Conservation (phyloP, 129 eudicot genomes). For the Centaurea solstitialis region DNA sequence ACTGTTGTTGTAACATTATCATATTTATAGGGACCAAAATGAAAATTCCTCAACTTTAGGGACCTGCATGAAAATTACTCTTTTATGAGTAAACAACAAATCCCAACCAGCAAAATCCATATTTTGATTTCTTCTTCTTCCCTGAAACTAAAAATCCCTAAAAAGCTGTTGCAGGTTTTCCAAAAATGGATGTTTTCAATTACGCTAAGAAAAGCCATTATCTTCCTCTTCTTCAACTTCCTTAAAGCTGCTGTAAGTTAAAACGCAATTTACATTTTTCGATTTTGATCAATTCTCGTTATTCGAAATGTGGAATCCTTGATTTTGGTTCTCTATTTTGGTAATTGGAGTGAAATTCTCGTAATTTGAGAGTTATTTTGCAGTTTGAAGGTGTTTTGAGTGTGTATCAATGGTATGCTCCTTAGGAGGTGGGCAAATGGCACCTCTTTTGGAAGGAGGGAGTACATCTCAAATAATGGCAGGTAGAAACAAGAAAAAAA, state of each 20-base stretch:
- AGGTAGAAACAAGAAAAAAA: conserved; percentile 40
- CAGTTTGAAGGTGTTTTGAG: conserved; percentile 29
- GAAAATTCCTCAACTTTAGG: conserved; percentile 12
- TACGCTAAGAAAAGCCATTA: conserved; percentile 13
- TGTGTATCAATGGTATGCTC: conserved; percentile 59
- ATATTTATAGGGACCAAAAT: background rate
- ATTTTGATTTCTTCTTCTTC: conserved; percentile 17
- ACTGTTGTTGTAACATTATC: background rate
- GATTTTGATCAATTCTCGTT: conserved; percentile 12
- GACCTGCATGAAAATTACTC: conserved; percentile 28
- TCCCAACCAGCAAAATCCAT: conserved; percentile 29
- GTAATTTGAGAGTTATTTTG: conserved; percentile 14
- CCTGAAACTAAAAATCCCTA: conserved; percentile 28
- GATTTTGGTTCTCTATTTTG: background rate
- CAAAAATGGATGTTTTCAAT: conserved; percentile 5
- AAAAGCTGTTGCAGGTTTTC: conserved; percentile 19
- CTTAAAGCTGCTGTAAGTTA: conserved; percentile 23
- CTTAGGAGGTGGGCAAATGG: conserved; percentile 58
- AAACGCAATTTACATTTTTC: background rate
- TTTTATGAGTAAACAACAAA: conserved; percentile 28
- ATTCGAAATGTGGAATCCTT: background rate
- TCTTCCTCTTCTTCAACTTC: conserved; percentile 8
- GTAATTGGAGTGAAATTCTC: conserved; percentile 14
- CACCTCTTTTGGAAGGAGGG: conserved; percentile 56
- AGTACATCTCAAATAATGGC: conserved; percentile 47